Base-by-base conservation (phyloP, 2,329 filamentous ascomycete species). In the Phyllosticta capitalensis region DNA sequence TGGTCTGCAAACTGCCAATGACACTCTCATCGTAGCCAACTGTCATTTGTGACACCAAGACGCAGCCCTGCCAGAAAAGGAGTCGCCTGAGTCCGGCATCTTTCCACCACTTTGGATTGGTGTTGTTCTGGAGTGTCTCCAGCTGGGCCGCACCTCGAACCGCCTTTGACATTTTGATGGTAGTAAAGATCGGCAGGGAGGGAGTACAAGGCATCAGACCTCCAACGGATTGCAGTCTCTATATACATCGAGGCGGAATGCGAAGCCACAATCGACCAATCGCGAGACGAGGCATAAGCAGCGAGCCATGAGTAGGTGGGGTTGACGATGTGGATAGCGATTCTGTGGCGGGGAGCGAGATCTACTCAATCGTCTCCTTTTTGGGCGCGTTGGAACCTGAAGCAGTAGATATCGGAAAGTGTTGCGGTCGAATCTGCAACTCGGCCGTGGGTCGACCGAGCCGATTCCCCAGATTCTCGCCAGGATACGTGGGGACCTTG, bases 21-120 rank as follows among this genome's bases (percentile, higher is more conserved):
- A 81, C 77, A 19, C 73, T 75, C 2, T 76, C 77, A 64, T 80
- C 77, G 56, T 79, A 80, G 1, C 78, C 77, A 59, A 75, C 78
- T 5, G 79, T 80, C 54, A 56, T 56, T 38, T 60, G 54, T 5
- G 61, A 55, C 20, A 52, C 45, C 26, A 55, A 21, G 14, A 51
- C 26, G 28, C 59, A 54, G 5, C 38, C 17, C 21, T 52, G 45
- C 49, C 38, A 57, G 14, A 52, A 52, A 5, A 52, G 19, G 5
- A 53, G 38, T 12, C 48, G 55, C 6, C 48, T 20, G 6, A 57
- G 38, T 48, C 58, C 54, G 52, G 55, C 53, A 56, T 60, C 54
- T 21, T 14, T 19, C 54, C 49, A 56, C 49, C 28, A 60, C n/a
- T 52, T 50, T 12, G 28, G 10, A n/a, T 57, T 52, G 2, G 55